phyloP scores from a whole-genome alignment of 495 filamentous ascomycete species.

The Aspergillus avenaceus region DNA sequence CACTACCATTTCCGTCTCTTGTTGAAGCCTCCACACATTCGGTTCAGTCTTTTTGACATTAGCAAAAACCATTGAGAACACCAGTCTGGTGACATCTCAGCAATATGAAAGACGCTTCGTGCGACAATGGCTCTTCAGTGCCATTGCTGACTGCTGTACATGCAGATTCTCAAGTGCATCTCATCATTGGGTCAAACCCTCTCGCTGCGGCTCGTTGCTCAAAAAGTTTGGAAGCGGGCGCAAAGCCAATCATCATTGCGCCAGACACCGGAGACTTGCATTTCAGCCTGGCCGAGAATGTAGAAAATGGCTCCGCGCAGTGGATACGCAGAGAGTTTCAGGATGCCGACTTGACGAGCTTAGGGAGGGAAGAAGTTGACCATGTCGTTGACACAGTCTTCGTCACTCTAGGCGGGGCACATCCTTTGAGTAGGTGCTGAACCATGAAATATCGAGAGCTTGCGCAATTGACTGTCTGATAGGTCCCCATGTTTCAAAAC shows the following conservation, averaged over 20 bases:
- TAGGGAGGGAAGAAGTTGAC: slow-evolving; percentile 78
- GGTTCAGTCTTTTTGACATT: neutral
- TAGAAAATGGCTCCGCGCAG: slow-evolving; percentile 66
- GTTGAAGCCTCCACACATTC: neutral
- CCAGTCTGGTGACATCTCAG: slow-evolving; percentile 11
- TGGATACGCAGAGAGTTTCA: slow-evolving; percentile 68
- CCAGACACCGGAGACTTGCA: slow-evolving; percentile 60
- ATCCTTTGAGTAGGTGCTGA: slow-evolving; percentile 45
- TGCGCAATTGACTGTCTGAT: neutral
- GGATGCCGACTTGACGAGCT: slow-evolving; percentile 67
- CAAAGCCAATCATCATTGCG: slow-evolving; percentile 78
- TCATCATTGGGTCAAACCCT: slow-evolving; percentile 82
- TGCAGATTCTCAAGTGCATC: slow-evolving; percentile 70
- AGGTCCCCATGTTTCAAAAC: slow-evolving; percentile 65
- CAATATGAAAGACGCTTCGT: slow-evolving; percentile 34
- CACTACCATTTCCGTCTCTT: neutral
- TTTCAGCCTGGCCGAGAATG: slow-evolving; percentile 65
- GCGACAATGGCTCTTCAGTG: slow-evolving; percentile 14
- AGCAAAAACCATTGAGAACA: neutral
- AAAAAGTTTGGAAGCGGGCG: slow-evolving; percentile 81
- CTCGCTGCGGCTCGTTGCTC: slow-evolving; percentile 78
- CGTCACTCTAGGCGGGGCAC: slow-evolving; percentile 61
- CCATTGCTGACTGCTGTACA: slow-evolving; percentile 76
- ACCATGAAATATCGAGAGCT: neutral
- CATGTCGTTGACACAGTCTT: slow-evolving; percentile 87